Evolutionary conservation across 139 green algal genomes (phyloP).

Genomic region (Coelastrella sp.): DNA sequence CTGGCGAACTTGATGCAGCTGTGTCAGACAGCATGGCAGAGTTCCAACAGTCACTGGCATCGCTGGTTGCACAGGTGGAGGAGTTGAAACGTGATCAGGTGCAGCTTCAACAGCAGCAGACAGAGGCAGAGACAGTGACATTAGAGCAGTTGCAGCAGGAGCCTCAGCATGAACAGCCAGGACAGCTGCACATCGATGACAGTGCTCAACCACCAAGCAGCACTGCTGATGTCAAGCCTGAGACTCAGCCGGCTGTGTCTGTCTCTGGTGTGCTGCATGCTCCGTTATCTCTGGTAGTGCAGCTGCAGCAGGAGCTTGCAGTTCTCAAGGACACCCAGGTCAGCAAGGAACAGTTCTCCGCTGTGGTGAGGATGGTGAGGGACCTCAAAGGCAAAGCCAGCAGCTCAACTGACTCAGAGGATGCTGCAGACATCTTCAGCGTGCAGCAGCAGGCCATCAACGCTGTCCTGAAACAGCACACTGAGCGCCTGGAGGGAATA

Average conservation of each 20-base stretch:
- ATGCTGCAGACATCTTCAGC: background rate
- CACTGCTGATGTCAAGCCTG: background rate
- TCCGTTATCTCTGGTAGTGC: constrained; percentile 27
- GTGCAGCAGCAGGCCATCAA: background rate
- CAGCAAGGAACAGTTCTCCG: constrained; percentile 44
- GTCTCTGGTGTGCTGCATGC: constrained; percentile 27
- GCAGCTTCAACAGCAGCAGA: background rate
- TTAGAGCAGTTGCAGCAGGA: background rate
- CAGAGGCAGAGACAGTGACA: background rate
- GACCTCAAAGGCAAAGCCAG: background rate
- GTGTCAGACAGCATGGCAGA: too few relatives aligned
- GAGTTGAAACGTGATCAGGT: background rate
- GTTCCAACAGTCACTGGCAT: too few relatives aligned
- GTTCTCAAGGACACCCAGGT: background rate
- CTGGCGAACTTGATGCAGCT: too few relatives aligned
- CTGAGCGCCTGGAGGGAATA: background rate
- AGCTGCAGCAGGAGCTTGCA: constrained; percentile 38
- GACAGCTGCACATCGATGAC: background rate
- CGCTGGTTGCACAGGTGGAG: background rate
- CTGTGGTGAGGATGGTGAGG: constrained; percentile 22
- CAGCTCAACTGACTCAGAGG: background rate
- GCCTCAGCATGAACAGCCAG: background rate
- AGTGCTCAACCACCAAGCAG: background rate
- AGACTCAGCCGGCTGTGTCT: too few relatives aligned
- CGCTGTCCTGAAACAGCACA: constrained; percentile 1